These are phyloP conservation scores for Bisporella sp. DNA, from an alignment of 2,329 filamentous ascomycete species.

Conservation along the genomic window DNA sequence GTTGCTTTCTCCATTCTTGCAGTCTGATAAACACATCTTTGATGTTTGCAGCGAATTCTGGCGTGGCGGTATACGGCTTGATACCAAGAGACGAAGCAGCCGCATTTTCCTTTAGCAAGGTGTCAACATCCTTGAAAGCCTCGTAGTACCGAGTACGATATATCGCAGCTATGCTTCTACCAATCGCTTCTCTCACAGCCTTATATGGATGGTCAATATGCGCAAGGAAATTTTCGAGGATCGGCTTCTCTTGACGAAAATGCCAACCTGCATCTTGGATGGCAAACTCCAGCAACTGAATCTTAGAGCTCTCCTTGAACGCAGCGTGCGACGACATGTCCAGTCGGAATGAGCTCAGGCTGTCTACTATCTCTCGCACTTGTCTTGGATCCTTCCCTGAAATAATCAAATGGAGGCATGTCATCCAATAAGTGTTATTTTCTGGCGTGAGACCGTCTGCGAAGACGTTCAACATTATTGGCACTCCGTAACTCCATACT, in stretches of 20 bases:
- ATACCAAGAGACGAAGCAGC: constrained; percentile 74
- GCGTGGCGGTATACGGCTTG: constrained; percentile 71
- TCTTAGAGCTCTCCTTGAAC: constrained; percentile 97
- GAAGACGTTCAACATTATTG: constrained; percentile 79
- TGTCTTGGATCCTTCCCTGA: constrained; percentile 86
- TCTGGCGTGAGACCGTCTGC: constrained; percentile 91
- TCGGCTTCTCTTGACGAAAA: constrained; percentile 83
- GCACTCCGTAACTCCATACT: constrained; percentile 86
- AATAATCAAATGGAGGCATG: constrained; percentile 82
- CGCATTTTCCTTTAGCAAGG: constrained; percentile 73
- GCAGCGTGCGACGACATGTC: constrained; percentile 95
- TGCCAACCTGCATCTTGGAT: constrained; percentile 92
- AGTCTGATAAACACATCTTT: constrained; percentile 70
- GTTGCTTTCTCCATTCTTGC: constrained; percentile 80
- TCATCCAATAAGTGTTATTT: constrained; percentile 91
- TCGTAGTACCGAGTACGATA: constrained; percentile 92
- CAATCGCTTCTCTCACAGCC: constrained; percentile 90
- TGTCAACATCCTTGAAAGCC: constrained; percentile 74
- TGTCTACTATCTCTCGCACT: constrained; percentile 77
- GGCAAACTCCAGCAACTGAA: constrained; percentile 81
- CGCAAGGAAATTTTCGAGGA: constrained; percentile 78
- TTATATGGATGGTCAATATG: constrained; percentile 98
- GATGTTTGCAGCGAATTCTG: constrained; percentile 68
- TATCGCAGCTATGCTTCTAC: constrained; percentile 78
- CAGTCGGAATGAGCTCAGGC: constrained; percentile 75